A percentile compares a stretch with the other conserved stretches of the same genome.
phyloP scores from a whole-genome alignment of 169 alveolate species.

The Miamiensis avidus region DNA sequence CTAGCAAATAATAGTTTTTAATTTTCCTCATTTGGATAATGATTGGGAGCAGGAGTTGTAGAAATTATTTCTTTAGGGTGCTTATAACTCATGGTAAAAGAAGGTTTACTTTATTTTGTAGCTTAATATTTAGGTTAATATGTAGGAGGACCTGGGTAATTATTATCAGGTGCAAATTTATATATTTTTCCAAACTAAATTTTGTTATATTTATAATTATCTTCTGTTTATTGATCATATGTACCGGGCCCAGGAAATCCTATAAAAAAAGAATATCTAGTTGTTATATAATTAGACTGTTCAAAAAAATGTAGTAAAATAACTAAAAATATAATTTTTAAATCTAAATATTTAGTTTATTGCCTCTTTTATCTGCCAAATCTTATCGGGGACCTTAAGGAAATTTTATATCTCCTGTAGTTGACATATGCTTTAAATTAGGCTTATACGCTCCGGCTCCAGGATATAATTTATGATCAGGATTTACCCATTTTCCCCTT shows the following conservation, averaged over 20 bases:
- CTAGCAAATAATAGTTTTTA: not conserved
- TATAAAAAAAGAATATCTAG: no score
- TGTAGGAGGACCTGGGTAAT: not conserved
- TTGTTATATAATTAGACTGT: no score
- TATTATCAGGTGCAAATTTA: not conserved
- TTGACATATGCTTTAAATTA: not conserved
- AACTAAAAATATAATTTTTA: no score
- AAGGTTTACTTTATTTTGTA: not conserved
- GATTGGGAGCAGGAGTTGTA: not conserved
- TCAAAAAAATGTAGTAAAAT: not conserved
- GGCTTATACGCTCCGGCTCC: not conserved
- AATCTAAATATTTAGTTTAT: no score
- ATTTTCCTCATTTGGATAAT: not conserved
- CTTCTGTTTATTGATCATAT: not conserved
- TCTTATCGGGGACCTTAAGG: not conserved
- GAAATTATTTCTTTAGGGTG: not conserved
- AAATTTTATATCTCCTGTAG: not conserved
- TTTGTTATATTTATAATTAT: no score
- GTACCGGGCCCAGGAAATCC: not conserved
- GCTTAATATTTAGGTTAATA: not conserved
- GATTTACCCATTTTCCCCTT: not conserved
- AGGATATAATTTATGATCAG: not conserved
- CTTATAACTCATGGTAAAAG: not conserved
- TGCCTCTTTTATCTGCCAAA: not conserved
- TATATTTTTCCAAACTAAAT: not conserved